These are phyloP conservation scores for Grosmannia huntii DNA, from an alignment of 2,329 filamentous ascomycete genomes.

Conservation along the genomic window DNA sequence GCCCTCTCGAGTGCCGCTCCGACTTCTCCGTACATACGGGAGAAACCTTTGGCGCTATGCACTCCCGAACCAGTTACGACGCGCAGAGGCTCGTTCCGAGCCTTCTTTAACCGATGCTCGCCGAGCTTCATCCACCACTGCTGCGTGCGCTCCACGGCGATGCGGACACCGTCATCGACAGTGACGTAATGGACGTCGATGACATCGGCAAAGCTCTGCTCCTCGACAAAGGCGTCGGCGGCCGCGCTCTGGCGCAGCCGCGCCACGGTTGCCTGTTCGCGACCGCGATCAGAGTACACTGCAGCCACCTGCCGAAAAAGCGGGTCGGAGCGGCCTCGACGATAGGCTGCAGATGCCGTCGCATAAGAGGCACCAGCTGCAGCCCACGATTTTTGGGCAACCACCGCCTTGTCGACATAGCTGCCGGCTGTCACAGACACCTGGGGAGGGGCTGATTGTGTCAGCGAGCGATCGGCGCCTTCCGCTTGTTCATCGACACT, in stretches of 20 bases:
- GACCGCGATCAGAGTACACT: constrained; percentile 61
- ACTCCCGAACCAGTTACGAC: constrained; percentile 72
- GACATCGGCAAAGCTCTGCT: constrained; percentile 51
- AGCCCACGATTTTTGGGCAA: not conserved
- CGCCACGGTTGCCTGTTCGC: constrained; percentile 46
- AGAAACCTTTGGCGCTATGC: constrained; percentile 66
- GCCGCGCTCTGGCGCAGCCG: constrained; percentile 48
- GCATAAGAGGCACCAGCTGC: constrained; percentile 16
- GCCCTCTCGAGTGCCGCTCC: constrained; percentile 59
- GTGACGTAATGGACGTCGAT: constrained; percentile 82
- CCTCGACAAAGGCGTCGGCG: constrained; percentile 57
- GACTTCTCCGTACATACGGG: constrained; percentile 69
- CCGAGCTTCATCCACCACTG: constrained; percentile 67
- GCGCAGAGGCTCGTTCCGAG: constrained; percentile 43
- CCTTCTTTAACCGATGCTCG: constrained; percentile 41
- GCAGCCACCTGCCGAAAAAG: constrained; percentile 64
- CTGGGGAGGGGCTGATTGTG: not conserved
- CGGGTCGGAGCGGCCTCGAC: constrained; percentile 50
- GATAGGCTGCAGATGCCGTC: constrained; percentile 28
- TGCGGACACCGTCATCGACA: constrained; percentile 69
- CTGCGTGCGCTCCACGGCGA: constrained; percentile 53
- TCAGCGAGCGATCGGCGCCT: not conserved
- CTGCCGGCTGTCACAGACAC: not conserved
- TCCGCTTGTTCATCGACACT: constrained; percentile 18
- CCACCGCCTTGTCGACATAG: not conserved